A percentile compares a stretch with the other conserved stretches of the same genome.
Conservation (phyloP, 768 basidiomycete species). For the Termitomyces eurrhizus region DNA sequence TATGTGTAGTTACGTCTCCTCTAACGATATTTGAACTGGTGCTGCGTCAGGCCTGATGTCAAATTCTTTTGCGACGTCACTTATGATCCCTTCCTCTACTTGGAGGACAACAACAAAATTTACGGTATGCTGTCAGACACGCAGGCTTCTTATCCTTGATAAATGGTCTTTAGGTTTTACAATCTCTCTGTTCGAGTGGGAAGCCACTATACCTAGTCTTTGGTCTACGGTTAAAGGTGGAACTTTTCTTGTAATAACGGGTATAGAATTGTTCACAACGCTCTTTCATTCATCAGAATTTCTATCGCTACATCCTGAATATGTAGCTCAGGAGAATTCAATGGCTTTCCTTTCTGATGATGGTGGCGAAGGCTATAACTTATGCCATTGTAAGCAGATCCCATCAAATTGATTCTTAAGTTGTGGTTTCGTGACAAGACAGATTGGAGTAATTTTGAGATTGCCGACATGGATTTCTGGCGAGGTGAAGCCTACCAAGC, state of each 20-base stretch:
- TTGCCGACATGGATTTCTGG: conserved; percentile 89
- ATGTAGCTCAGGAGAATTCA: conserved; percentile 60
- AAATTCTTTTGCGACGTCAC: conserved; percentile 73
- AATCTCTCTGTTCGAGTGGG: conserved; percentile 73
- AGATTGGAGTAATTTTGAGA: conserved; percentile 95
- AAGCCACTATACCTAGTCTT: conserved; percentile 74
- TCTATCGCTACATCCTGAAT: conserved; percentile 55
- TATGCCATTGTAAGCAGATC: conserved; percentile 55
- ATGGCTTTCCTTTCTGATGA: conserved; percentile 74
- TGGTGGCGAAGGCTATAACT: conserved; percentile 60
- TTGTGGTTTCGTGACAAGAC: background rate
- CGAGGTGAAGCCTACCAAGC: conserved; percentile 75
- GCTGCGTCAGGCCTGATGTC: conserved; percentile 56
- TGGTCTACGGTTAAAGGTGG: conserved; percentile 74
- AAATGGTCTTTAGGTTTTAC: conserved; percentile 58
- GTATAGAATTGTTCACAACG: background rate
- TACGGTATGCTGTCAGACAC: conserved; percentile 30
- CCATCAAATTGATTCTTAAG: background rate
- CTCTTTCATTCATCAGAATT: conserved; percentile 46
- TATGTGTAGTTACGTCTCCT: conserved; percentile 31
- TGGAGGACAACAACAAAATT: conserved; percentile 60
- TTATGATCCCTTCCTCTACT: conserved; percentile 79
- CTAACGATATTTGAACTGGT: background rate
- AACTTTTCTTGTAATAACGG: background rate
- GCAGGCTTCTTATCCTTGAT: background rate